Evolutionary conservation across 2,329 filamentous ascomycete genomes (phyloP).

Genomic region (Trichoderma koningiopsis): DNA sequence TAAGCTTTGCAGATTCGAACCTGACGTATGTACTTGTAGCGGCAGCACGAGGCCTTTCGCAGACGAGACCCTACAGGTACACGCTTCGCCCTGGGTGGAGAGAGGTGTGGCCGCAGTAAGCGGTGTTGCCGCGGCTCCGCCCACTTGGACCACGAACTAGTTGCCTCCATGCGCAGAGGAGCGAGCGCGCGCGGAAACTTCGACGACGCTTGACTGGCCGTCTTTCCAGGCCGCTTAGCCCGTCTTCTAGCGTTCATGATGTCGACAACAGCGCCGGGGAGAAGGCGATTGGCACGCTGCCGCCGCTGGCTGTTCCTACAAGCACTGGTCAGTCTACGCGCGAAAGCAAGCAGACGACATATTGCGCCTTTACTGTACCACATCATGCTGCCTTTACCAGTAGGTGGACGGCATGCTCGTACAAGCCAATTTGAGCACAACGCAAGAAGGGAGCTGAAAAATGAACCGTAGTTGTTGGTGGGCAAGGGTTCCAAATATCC

Average conservation of each 20-base stretch:
- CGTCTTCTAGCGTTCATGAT: slow-evolving; percentile 18
- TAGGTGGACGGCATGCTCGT: not conserved
- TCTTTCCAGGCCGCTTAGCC: slow-evolving; percentile 22
- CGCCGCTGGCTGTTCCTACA: slow-evolving; percentile 3
- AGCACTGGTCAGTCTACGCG: not conserved
- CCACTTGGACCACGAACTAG: slow-evolving; percentile 17
- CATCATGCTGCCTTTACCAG: not conserved
- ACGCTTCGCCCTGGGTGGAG: slow-evolving; percentile 22
- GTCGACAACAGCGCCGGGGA: not conserved
- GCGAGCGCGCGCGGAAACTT: slow-evolving; percentile 18
- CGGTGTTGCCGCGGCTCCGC: slow-evolving; percentile 31
- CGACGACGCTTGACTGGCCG: slow-evolving; percentile 7
- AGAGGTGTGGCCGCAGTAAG: slow-evolving; percentile 32
- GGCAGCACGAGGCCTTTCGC: not conserved
- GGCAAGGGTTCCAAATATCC: slow-evolving; percentile 3
- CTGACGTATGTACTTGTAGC: not conserved
- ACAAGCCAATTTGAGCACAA: not conserved
- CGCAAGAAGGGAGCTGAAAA: not conserved
- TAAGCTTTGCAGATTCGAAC: slow-evolving; percentile 15
- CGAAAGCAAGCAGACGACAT: not conserved
- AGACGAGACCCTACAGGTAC: not conserved
- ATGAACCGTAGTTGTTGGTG: not conserved
- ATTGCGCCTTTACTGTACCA: not conserved
- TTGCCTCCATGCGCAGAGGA: slow-evolving; percentile 1
- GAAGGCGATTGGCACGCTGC: not conserved